Evolutionary conservation across 345 rosid genomes (phyloP).

Genomic region (Populus simonii): DNA sequence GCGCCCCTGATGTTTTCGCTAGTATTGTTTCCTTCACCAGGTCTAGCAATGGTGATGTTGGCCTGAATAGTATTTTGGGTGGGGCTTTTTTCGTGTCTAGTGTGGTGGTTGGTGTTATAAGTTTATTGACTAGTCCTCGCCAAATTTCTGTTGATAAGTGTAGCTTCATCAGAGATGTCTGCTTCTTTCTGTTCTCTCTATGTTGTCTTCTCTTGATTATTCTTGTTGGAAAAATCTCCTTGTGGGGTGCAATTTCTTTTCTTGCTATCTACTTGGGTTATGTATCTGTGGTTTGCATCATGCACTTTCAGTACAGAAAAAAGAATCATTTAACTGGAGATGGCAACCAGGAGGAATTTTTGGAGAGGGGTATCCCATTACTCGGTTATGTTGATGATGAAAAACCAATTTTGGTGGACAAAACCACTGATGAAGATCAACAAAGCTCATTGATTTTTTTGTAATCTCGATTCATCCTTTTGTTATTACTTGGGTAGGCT

Average conservation of each 20-base stretch:
- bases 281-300: slow-evolving; percentile 54
- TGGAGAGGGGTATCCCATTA: slow-evolving; percentile 44
- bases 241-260: slow-evolving; percentile 64
- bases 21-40: slow-evolving; percentile 77
- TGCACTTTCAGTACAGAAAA: slow-evolving; percentile 32
- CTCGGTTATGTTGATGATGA: slow-evolving; percentile 51
- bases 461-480: slow-evolving; percentile 27
- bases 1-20: slow-evolving; percentile 86
- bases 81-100: slow-evolving; percentile 79
- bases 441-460: slow-evolving; percentile 3
- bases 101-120: slow-evolving; percentile 72
- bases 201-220: slow-evolving; percentile 57
- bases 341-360: slow-evolving; percentile 16
- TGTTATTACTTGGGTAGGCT: slow-evolving; percentile 26
- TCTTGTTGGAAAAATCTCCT: slow-evolving; percentile 44
- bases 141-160: slow-evolving; percentile 51
- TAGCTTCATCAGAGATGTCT: slow-evolving; percentile 68
- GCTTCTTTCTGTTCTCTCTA: slow-evolving; percentile 65
- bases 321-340: neutral
- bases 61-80: slow-evolving; percentile 75
- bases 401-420: slow-evolving; percentile 23
- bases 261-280: slow-evolving; percentile 59
- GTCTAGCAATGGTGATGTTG: slow-evolving; percentile 62
- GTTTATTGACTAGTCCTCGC: slow-evolving; percentile 35
- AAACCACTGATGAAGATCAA: slow-evolving; percentile 13